Evolutionary conservation across 768 basidiomycete genomes (phyloP).

Genomic region (Mycena venus): DNA sequence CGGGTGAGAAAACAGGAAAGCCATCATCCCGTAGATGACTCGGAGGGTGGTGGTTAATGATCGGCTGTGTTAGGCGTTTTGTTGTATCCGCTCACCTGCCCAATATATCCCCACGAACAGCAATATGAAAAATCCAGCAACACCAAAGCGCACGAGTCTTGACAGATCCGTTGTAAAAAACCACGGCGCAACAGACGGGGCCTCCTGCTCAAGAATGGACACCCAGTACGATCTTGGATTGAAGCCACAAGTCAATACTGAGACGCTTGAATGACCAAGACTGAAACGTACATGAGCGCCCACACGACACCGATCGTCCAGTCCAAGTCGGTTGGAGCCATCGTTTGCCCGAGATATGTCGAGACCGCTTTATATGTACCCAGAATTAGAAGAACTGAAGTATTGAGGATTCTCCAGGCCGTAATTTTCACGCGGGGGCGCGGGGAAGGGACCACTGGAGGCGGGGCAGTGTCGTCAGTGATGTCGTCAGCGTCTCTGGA

Average conservation of each 20-base stretch:
- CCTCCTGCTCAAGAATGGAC: neutral
- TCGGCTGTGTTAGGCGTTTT: neutral
- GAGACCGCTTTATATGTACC: neutral
- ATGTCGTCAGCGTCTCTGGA: neutral
- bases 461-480: neutral
- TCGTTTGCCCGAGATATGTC: neutral
- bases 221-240: neutral
- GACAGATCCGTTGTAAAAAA: neutral
- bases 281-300: neutral
- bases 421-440: neutral
- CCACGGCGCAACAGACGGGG: neutral
- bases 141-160: neutral
- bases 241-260: neutral
- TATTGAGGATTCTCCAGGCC: neutral
- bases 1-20: neutral
- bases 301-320: neutral
- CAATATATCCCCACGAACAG: neutral
- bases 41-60: neutral
- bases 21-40: neutral
- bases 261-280: neutral
- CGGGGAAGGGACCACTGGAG: neutral
- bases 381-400: neutral
- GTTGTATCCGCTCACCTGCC: neutral
- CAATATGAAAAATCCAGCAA: neutral
- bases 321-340: neutral